These are phyloP conservation scores for Sporisorium exsertum DNA, from an alignment of 1,284 basidiomycete species.

Conservation along the genomic window DNA sequence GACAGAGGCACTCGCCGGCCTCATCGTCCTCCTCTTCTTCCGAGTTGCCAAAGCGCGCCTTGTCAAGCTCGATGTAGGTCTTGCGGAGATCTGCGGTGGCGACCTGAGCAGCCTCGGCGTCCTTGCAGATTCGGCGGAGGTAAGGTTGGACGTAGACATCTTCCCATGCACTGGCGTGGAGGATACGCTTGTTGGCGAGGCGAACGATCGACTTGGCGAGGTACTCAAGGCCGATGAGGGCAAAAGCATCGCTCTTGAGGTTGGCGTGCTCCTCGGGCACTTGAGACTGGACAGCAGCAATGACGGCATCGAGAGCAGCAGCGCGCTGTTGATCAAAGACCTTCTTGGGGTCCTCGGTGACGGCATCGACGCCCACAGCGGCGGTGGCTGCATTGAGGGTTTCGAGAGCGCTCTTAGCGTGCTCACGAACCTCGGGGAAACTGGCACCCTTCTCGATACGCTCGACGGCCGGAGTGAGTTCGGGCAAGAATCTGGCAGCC, in stretches of 20 bases:
- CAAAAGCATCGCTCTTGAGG: constrained; percentile 60
- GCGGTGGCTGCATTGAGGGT: constrained; percentile 61
- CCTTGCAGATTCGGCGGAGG: constrained; percentile 69
- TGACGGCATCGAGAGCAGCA: constrained; percentile 57
- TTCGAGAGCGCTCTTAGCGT: constrained; percentile 62
- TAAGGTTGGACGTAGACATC: constrained; percentile 69
- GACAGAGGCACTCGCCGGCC: constrained; percentile 79
- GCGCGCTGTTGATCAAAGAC: constrained; percentile 50
- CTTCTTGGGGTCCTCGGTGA: constrained; percentile 60
- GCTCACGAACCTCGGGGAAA: constrained; percentile 84
- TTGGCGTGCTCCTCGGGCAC: constrained; percentile 55
- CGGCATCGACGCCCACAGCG: constrained; percentile 47
- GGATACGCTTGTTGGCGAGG: constrained; percentile 66
- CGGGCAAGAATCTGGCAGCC: constrained; percentile 88
- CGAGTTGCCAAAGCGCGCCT: constrained; percentile 64
- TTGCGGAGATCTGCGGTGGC: constrained; percentile 62
- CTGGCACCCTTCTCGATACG: constrained; percentile 90
- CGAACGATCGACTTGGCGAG: constrained; percentile 59
- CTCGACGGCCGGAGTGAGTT: constrained; percentile 89
- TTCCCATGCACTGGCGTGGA: constrained; percentile 65
- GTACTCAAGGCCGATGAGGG: constrained; percentile 61
- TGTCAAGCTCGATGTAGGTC: constrained; percentile 63
- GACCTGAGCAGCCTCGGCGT: constrained; percentile 53
- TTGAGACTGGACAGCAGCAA: constrained; percentile 53
- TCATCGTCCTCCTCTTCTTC: constrained; percentile 78